Evolutionary conservation across 2,329 filamentous ascomycete genomes (phyloP).

Genomic region (Byssochlamys sp.): DNA sequence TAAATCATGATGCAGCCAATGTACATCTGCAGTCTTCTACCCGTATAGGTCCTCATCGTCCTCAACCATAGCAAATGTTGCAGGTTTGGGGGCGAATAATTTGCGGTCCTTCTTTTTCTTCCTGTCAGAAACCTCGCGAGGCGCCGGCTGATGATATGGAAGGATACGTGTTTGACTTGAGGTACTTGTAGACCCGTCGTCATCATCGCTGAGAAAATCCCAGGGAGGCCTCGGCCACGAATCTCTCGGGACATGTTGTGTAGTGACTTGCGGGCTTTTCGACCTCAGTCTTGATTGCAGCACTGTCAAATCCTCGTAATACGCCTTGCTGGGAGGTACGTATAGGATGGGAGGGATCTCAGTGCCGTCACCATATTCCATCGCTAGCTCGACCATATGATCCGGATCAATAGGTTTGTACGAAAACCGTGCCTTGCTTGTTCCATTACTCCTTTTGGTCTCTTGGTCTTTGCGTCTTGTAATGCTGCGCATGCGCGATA

Average conservation of each 20-base stretch:
- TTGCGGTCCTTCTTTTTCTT: slow-evolving; percentile 13
- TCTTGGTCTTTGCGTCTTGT: not conserved
- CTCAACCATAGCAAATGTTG: slow-evolving; percentile 29
- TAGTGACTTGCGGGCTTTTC: not conserved
- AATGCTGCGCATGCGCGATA: not conserved
- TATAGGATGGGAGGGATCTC: slow-evolving; percentile 20
- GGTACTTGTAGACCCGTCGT: not conserved
- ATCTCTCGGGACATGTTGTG: not conserved
- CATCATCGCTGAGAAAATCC: not conserved
- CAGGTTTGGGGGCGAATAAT: slow-evolving; percentile 13
- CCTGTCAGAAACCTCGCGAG: not conserved
- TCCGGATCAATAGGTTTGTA: slow-evolving; percentile 25
- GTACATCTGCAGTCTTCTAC: slow-evolving; percentile 7
- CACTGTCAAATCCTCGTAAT: not conserved
- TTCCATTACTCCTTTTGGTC: not conserved
- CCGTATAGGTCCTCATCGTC: slow-evolving; percentile 28
- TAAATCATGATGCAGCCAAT: not conserved
- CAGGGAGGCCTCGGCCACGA: not conserved
- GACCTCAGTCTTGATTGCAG: not conserved
- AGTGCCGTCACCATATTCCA: slow-evolving; percentile 7
- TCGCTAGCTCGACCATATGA: slow-evolving; percentile 21
- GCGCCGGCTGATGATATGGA: not conserved
- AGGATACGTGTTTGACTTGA: not conserved
- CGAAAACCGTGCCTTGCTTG: slow-evolving; percentile 17
- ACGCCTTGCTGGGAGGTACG: slow-evolving; percentile 18